These are phyloP conservation scores for Aspergillus vadensis DNA, from an alignment of 2,329 filamentous ascomycete species.

Conservation along the genomic window DNA sequence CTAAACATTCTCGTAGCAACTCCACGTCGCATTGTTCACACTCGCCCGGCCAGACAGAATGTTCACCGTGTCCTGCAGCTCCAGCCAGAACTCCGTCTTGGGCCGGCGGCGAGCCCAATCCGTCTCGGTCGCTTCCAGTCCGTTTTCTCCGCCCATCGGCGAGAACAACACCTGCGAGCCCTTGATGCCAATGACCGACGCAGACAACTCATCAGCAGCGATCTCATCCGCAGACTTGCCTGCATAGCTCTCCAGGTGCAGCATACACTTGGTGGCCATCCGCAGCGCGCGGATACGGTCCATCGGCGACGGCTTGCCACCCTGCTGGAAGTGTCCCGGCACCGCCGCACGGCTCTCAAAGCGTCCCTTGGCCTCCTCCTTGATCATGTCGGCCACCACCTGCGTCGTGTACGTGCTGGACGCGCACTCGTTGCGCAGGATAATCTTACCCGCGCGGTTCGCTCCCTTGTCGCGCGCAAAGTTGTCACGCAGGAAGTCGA, in stretches of 20 bases:
- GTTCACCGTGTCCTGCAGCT: conserved; percentile 78
- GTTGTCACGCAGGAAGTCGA: conserved; percentile 81
- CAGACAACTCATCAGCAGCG: conserved; percentile 70
- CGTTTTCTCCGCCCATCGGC: conserved; percentile 63
- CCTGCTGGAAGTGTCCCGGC: conserved; percentile 92
- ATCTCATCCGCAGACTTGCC: conserved; percentile 68
- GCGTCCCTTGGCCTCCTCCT: conserved; percentile 84
- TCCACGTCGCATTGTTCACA: conserved; percentile 31
- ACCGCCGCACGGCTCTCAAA: conserved; percentile 93
- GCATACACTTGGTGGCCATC: conserved; percentile 89
- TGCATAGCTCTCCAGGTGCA: conserved; percentile 81
- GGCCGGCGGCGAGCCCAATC: conserved; percentile 92
- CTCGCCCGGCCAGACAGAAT: conserved; percentile 73
- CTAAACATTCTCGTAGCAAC: conserved; percentile 29
- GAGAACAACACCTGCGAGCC: conserved; percentile 88
- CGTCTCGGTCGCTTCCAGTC: conserved; percentile 79
- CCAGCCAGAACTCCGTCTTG: conserved; percentile 81
- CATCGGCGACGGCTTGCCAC: conserved; percentile 90
- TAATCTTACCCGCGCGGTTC: conserved; percentile 85
- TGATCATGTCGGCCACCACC: conserved; percentile 92
- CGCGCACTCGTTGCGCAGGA: conserved; percentile 95
- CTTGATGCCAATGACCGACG: conserved; percentile 86
- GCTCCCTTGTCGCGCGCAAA: conserved; percentile 86
- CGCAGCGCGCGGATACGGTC: conserved; percentile 90
- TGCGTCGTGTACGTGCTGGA: conserved; percentile 89